phyloP scores from a whole-genome alignment of 495 filamentous ascomycete genomes.

The Talaromyces thailandensis region DNA sequence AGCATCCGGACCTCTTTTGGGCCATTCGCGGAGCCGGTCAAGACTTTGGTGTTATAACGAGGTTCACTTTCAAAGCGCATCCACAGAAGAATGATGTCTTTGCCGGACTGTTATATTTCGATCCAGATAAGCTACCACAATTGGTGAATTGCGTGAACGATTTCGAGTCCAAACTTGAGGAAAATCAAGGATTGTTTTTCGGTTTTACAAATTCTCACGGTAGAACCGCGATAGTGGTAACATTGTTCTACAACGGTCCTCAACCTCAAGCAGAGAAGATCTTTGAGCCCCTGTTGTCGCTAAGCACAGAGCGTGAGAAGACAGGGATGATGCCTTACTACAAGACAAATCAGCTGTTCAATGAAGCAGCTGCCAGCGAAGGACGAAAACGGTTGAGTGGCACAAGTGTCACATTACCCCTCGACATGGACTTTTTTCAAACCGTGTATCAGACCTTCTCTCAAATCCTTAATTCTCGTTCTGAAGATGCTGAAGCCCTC shows the following conservation, averaged over 20 bases:
- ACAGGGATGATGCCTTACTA: slow-evolving; percentile 32
- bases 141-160: slow-evolving; percentile 34
- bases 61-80: slow-evolving; percentile 39
- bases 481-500: slow-evolving; percentile 5
- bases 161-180: slow-evolving; percentile 20
- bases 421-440: slow-evolving; percentile 9
- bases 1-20: slow-evolving; percentile 37
- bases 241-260: slow-evolving; percentile 44
- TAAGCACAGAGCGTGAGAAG: slow-evolving; percentile 28
- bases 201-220: slow-evolving; percentile 25
- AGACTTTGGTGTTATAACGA: slow-evolving; percentile 36
- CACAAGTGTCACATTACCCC: slow-evolving; percentile 9
- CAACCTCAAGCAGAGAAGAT: slow-evolving; percentile 28
- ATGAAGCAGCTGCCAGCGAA: neutral
- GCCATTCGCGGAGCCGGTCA: slow-evolving; percentile 38
- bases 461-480: neutral
- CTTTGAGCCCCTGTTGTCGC: slow-evolving; percentile 26
- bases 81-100: slow-evolving; percentile 34
- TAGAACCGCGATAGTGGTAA: slow-evolving; percentile 28
- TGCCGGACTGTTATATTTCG: slow-evolving; percentile 36
- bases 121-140: slow-evolving; percentile 24
- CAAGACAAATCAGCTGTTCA: slow-evolving; percentile 27
- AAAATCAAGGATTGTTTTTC: slow-evolving; percentile 29
- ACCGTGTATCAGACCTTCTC: slow-evolving; percentile 11
- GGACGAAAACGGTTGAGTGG: slow-evolving; percentile 10